phyloP scores from a whole-genome alignment of 2,329 filamentous ascomycete genomes.

The Cephalotrichum gorgonifer region DNA sequence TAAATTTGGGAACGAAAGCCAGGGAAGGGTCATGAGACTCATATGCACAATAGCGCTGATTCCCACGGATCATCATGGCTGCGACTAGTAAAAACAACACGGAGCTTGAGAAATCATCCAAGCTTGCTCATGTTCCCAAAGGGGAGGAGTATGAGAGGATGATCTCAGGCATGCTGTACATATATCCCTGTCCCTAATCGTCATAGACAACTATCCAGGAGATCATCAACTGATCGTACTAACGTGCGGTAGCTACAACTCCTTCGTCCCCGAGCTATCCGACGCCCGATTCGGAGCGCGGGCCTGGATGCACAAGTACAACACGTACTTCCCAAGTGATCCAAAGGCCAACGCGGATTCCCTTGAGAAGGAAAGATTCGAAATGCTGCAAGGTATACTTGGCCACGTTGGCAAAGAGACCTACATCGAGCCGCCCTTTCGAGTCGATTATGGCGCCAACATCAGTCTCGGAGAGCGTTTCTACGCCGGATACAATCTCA shows the following conservation, averaged over 20 bases:
- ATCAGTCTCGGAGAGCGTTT: conserved; percentile 51
- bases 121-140: conserved; percentile 39
- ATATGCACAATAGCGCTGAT: no score
- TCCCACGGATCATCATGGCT: conserved; percentile 13
- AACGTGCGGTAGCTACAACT: conserved; percentile 34
- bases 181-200: background rate
- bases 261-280: conserved; percentile 34
- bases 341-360: conserved; percentile 24
- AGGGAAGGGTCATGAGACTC: no score
- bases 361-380: conserved; percentile 25
- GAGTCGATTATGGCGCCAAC: conserved; percentile 57
- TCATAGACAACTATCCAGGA: background rate
- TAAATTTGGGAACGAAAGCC: no score
- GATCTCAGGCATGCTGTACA: conserved; percentile 52
- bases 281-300: conserved; percentile 41
- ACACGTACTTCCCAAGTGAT: conserved; percentile 41
- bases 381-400: conserved; percentile 38
- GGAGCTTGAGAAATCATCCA: conserved; percentile 33
- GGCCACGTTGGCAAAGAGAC: conserved; percentile 37
- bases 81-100: conserved; percentile 24
- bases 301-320: conserved; percentile 45
- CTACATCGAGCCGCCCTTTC: conserved; percentile 51
- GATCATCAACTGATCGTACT: background rate
- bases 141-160: conserved; percentile 54
- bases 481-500: conserved; percentile 46